phyloP scores from a whole-genome alignment of 257 asterid species.

The Fraxinus quadrangulata region DNA sequence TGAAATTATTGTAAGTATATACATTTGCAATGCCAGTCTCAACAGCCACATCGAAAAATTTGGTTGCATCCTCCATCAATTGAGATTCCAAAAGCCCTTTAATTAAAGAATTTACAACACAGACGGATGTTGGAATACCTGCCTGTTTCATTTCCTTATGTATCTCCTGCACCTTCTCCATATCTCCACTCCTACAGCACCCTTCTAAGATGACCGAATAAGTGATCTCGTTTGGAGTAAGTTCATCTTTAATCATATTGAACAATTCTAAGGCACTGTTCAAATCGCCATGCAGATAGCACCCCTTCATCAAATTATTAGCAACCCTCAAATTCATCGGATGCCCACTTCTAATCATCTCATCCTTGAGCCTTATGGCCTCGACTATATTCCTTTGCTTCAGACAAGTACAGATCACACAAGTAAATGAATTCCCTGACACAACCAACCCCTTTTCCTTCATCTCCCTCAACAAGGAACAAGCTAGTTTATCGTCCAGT shows the following conservation, averaged over 20 bases:
- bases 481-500: slow-evolving; percentile 40
- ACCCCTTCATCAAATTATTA: slow-evolving; percentile 87
- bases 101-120: slow-evolving; percentile 60
- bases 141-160: slow-evolving; percentile 54
- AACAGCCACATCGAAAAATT: slow-evolving; percentile 58
- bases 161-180: slow-evolving; percentile 64
- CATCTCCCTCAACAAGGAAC: slow-evolving; percentile 67
- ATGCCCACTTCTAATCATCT: slow-evolving; percentile 66
- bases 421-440: slow-evolving; percentile 53
- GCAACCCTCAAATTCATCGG: slow-evolving; percentile 69
- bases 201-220: slow-evolving; percentile 84
- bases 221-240: slow-evolving; percentile 71
- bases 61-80: slow-evolving; percentile 48
- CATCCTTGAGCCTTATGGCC: slow-evolving; percentile 72
- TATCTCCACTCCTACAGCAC: slow-evolving; percentile 52
- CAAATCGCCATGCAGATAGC: slow-evolving; percentile 60
- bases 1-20: slow-evolving; percentile 58
- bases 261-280: slow-evolving; percentile 61
- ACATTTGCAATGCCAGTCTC: slow-evolving; percentile 58
- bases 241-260: slow-evolving; percentile 49
- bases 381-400: slow-evolving; percentile 60
- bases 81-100: slow-evolving; percentile 54
- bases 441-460: slow-evolving; percentile 71
- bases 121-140: slow-evolving; percentile 59
- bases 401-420: slow-evolving; percentile 56